A percentile compares a stretch with the other conserved stretches of the same genome.
These are phyloP conservation scores for Westerdykella sp. DNA, from an alignment of 2,329 filamentous ascomycete species.

Conservation along the genomic window DNA sequence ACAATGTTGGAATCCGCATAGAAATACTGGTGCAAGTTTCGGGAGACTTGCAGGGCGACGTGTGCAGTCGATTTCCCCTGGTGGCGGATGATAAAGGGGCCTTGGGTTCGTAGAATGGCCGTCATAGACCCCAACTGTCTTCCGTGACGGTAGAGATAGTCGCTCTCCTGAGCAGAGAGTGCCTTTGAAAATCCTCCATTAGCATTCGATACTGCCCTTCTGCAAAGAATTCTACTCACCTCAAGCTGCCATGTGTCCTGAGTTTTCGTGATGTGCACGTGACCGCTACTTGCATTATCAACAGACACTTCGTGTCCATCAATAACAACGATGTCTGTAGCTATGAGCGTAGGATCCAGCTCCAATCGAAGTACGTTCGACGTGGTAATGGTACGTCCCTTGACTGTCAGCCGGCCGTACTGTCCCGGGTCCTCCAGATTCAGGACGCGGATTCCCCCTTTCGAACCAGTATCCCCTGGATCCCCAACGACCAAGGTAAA, in stretches of 20 bases:
- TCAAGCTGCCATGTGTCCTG: conserved; percentile 6
- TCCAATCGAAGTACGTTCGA: conserved; percentile 29
- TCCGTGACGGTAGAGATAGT: conserved; percentile 34
- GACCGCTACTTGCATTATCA: neutral
- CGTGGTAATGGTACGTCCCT: conserved; percentile 23
- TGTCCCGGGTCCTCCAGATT: conserved; percentile 47
- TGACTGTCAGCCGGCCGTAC: conserved; percentile 46
- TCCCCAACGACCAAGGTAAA: conserved; percentile 49
- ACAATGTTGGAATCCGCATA: conserved; percentile 46
- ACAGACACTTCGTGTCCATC: conserved; percentile 19
- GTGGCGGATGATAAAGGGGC: conserved; percentile 41
- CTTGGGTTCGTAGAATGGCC: conserved; percentile 47
- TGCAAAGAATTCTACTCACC: conserved; percentile 4
- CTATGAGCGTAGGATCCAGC: conserved; percentile 18
- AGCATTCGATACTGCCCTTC: neutral
- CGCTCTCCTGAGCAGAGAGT: neutral
- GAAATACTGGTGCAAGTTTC: conserved; percentile 55
- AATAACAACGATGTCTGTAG: conserved; percentile 9
- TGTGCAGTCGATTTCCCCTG: conserved; percentile 22
- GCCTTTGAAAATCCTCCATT: neutral
- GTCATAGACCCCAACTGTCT: conserved; percentile 50
- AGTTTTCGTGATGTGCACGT: neutral
- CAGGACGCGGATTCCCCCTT: conserved; percentile 47
- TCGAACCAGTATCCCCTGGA: conserved; percentile 48
- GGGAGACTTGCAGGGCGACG: conserved; percentile 49